Conservation (phyloP, 345 rosid genomes). For the Nasturtium officinale region DNA sequence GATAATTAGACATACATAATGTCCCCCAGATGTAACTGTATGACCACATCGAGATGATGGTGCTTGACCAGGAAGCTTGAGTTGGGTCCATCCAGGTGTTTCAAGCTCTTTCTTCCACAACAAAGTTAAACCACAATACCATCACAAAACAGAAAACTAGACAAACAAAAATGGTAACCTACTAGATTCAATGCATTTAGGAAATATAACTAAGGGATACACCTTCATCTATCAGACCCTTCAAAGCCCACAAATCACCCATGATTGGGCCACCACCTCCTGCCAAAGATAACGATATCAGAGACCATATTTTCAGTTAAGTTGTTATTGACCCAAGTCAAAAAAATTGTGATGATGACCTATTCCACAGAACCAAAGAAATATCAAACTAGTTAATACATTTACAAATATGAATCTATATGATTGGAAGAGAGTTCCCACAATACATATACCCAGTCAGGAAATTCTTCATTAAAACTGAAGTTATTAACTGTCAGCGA, state of each 20-base stretch:
- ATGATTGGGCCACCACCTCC: slow-evolving; percentile 99
- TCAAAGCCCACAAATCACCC: slow-evolving; percentile 99
- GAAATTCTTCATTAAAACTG: not conserved
- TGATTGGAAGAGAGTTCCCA: not conserved
- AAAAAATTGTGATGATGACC: not conserved
- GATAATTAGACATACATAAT: slow-evolving; percentile 62
- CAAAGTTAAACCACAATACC: slow-evolving; percentile 45
- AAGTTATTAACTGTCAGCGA: not conserved
- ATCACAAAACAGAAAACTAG: slow-evolving; percentile 24
- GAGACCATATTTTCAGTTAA: slow-evolving; percentile 6
- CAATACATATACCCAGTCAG: slow-evolving; percentile 7
- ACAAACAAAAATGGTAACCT: slow-evolving; percentile 3
- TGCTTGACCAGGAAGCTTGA: slow-evolving; percentile 98
- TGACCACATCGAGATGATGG: slow-evolving; percentile 96
- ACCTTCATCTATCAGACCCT: slow-evolving; percentile 98
- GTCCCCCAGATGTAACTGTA: slow-evolving; percentile 88
- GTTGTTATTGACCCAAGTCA: slow-evolving; percentile 4
- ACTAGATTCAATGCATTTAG: slow-evolving; percentile 11
- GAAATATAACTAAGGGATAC: slow-evolving; percentile 18
- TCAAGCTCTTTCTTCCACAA: slow-evolving; percentile 95
- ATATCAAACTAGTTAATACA: not conserved
- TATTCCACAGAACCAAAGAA: not conserved
- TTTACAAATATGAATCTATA: not conserved
- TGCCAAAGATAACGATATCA: slow-evolving; percentile 43
- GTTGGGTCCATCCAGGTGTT: slow-evolving; percentile 96